Conservation (phyloP, 495 filamentous ascomycete genomes). For the Penicillium turbatum region DNA sequence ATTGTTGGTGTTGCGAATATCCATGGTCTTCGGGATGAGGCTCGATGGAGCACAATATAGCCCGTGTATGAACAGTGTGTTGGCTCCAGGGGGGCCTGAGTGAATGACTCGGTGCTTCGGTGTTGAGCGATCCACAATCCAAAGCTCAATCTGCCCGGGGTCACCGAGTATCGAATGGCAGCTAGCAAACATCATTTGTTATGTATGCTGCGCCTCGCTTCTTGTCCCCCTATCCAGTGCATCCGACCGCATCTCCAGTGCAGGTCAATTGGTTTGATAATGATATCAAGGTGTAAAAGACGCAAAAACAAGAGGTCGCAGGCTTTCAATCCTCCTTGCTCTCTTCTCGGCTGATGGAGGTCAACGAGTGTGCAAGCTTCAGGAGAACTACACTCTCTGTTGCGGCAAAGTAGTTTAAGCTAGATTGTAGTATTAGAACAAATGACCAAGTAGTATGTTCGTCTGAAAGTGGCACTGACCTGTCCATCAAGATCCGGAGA, state of each 20-base stretch:
- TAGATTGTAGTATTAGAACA: conserved; percentile 15
- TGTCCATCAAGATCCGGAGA: conserved; percentile 86
- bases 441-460: neutral
- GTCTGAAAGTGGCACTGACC: conserved; percentile 29
- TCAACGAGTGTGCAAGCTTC: conserved; percentile 58
- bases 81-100: neutral
- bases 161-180: neutral
- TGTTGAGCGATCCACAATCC: neutral
- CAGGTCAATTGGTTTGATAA: neutral
- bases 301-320: neutral
- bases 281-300: neutral
- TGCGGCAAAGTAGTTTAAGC: conserved; percentile 89
- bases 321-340: conserved; percentile 37
- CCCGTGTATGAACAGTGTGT: neutral
- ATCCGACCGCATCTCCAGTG: neutral
- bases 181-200: neutral
- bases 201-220: neutral
- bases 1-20: neutral
- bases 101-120: neutral
- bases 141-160: neutral
- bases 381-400: conserved; percentile 94
- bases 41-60: neutral
- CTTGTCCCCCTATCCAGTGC: neutral
- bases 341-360: conserved; percentile 40
- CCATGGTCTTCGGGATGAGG: neutral